phyloP scores from a whole-genome alignment of 805 yeast genomes.

The Candida pseudoglaebosa region DNA sequence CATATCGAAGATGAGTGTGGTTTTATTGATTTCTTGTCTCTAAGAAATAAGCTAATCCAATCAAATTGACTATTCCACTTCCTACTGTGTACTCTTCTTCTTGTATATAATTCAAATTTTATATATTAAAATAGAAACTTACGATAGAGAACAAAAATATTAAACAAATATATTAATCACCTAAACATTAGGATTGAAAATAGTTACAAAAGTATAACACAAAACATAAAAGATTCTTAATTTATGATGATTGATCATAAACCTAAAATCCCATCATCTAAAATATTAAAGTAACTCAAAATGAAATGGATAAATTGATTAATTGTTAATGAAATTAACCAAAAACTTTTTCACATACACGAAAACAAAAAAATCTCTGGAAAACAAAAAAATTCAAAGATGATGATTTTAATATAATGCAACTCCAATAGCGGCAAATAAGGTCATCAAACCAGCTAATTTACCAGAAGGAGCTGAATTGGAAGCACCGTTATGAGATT shows the following conservation, averaged over 20 bases:
- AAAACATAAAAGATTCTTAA: no score
- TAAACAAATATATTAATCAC: constrained; percentile 1
- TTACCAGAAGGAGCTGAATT: constrained; percentile 15
- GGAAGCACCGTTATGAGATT: no score
- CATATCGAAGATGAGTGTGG: no score
- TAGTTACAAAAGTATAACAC: constrained; percentile 90
- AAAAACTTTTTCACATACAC: background rate
- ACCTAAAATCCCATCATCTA: constrained; percentile 72
- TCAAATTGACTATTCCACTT: no score
- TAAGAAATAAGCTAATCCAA: no score
- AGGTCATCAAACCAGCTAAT: constrained; percentile 26
- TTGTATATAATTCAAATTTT: no score
- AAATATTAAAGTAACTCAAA: background rate
- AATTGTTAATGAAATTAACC: background rate
- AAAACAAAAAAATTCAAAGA: constrained; percentile 3
- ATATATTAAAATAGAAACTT: background rate
- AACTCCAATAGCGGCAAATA: constrained; percentile 36
- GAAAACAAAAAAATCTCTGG: constrained; percentile 3
- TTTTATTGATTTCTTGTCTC: no score
- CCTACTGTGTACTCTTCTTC: no score
- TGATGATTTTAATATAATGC: constrained; percentile 20
- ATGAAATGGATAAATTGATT: constrained; percentile 2
- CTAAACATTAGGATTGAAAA: constrained; percentile 50
- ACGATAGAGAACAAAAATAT: constrained; percentile 1
- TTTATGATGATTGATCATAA: constrained; percentile 86